phyloP scores from a whole-genome alignment of 768 basidiomycete genomes.

The Piloderma croceum region DNA sequence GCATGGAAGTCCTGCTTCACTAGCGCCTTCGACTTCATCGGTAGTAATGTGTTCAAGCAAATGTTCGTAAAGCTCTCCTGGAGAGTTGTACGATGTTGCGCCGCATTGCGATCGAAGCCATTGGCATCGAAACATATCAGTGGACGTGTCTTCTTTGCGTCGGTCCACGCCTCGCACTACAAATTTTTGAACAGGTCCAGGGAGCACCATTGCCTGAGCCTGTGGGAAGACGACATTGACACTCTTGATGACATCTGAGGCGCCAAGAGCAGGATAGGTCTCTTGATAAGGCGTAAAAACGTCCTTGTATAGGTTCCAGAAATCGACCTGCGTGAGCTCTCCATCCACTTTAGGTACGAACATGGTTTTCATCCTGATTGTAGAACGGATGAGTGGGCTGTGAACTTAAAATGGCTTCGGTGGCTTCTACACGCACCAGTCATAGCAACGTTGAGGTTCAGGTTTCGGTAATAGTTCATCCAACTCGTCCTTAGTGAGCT shows the following conservation, averaged over 20 bases:
- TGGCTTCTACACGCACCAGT: conserved; percentile 50
- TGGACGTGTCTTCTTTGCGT: conserved; percentile 49
- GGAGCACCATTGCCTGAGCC: conserved; percentile 82
- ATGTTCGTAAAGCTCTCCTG: conserved; percentile 71
- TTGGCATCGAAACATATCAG: conserved; percentile 66
- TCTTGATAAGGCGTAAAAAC: conserved; percentile 62
- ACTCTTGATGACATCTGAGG: conserved; percentile 93
- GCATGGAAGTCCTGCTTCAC: conserved; percentile 46
- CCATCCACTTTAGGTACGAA: conserved; percentile 72
- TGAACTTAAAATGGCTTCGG: not conserved
- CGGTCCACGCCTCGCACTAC: conserved; percentile 83
- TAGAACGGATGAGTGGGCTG: conserved; percentile 12
- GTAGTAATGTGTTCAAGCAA: conserved; percentile 52
- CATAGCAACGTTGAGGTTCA: conserved; percentile 78
- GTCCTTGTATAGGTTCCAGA: conserved; percentile 92
- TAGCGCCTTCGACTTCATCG: too few relatives aligned
- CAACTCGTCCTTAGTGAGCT: conserved; percentile 67
- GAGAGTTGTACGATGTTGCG: conserved; percentile 40
- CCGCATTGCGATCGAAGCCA: conserved; percentile 66
- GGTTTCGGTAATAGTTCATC: conserved; percentile 48
- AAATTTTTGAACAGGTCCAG: conserved; percentile 67
- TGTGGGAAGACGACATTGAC: conserved; percentile 80
- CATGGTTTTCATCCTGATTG: conserved; percentile 82
- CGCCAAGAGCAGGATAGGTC: conserved; percentile 55
- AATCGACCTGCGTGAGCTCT: conserved; percentile 88